phyloP scores from a whole-genome alignment of 768 basidiomycete genomes.

The Rhizopogon salebrosus region DNA sequence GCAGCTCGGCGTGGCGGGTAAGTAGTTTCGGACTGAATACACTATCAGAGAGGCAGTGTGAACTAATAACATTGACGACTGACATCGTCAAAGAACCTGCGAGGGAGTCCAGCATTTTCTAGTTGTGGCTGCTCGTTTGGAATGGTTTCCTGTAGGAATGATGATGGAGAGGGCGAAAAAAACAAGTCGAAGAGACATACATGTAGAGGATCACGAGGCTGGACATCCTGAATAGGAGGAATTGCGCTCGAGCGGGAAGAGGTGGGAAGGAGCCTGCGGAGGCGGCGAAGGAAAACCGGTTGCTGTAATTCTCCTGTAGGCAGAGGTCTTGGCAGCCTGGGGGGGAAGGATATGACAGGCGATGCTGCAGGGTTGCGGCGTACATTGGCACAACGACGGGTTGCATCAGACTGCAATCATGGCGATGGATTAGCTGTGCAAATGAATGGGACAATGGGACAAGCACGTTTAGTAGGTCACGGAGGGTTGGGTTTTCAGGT shows the following conservation, averaged over 20 bases:
- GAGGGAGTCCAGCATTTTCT: neutral
- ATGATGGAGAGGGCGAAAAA: neutral
- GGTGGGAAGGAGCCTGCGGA: no score
- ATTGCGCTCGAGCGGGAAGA: no score
- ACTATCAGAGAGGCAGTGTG: neutral
- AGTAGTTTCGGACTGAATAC: neutral
- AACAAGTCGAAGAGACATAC: no score
- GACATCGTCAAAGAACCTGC: neutral
- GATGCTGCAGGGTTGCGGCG: neutral
- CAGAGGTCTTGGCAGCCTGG: neutral
- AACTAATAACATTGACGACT: neutral
- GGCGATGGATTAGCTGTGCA: no score
- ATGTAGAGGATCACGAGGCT: no score
- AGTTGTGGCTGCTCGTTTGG: neutral
- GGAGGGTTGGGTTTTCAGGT: neutral
- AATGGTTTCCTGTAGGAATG: neutral
- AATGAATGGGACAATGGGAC: neutral
- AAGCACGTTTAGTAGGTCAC: neutral
- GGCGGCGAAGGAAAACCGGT: no score
- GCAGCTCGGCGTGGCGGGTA: neutral
- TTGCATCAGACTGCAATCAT: neutral
- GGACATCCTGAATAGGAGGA: no score
- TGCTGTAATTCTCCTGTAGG: no score
- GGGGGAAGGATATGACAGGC: neutral
- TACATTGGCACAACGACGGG: neutral